Evolutionary conservation across 805 yeast genomes (phyloP).

Genomic region (Starmerella cellae): DNA sequence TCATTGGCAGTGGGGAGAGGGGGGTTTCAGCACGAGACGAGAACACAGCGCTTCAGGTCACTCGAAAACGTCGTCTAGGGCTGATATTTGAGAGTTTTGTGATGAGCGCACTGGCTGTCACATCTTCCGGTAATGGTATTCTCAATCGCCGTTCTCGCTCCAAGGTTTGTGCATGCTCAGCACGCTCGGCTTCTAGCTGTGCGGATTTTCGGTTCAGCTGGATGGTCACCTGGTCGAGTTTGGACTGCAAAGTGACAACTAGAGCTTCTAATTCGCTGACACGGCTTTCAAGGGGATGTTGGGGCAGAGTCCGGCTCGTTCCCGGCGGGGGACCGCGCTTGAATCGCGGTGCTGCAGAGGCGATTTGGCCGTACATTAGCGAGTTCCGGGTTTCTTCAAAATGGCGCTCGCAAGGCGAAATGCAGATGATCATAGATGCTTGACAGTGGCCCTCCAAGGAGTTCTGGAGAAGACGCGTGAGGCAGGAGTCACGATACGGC

Average conservation of each 20-base stretch:
- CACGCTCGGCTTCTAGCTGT: background rate
- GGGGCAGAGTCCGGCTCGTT: background rate
- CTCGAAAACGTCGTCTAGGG: background rate
- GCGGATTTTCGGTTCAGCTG: too few species aligned
- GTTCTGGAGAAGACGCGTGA: conserved; percentile 74
- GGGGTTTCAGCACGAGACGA: too few species aligned
- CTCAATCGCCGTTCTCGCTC: background rate
- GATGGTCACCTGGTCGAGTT: background rate
- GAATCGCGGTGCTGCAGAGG: background rate
- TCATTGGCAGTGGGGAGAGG: too few species aligned
- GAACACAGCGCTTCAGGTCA: too few species aligned
- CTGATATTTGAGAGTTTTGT: background rate
- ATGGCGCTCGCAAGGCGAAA: conserved; percentile 74
- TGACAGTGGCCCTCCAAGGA: conserved; percentile 90
- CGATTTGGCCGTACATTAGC: conserved; percentile 54
- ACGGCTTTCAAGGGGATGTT: background rate
- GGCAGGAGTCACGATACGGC: conserved; percentile 82
- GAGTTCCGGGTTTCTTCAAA: conserved; percentile 91
- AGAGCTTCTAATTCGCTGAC: background rate
- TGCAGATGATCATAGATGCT: conserved; percentile 91
- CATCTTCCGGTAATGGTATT: background rate
- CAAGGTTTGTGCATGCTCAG: background rate
- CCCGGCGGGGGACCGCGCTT: background rate
- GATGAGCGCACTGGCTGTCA: background rate
- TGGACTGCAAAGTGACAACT: background rate